These are phyloP conservation scores for Diutina scorzettiae DNA, from an alignment of 1,139 yeast species.

Conservation along the genomic window DNA sequence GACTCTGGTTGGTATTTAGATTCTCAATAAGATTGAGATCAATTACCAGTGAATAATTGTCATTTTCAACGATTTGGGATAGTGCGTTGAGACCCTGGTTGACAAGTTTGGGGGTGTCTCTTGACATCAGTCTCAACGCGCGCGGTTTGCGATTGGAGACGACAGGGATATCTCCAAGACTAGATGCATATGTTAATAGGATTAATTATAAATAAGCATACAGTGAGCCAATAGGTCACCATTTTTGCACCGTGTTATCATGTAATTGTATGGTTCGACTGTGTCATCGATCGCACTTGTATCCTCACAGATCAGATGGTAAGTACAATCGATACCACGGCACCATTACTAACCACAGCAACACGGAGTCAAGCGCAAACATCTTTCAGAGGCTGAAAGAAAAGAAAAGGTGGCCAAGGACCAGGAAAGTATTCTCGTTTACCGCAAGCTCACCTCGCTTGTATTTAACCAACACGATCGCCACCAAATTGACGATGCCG, in stretches of 20 bases:
- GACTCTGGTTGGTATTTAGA: slow-evolving; percentile 44
- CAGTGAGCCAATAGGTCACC: no score
- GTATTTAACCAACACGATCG: slow-evolving; percentile 28
- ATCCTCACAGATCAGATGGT: no score
- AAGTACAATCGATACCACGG: no score
- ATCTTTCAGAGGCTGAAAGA: slow-evolving; percentile 45
- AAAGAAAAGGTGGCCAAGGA: slow-evolving; percentile 45
- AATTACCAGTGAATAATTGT: slow-evolving; percentile 39
- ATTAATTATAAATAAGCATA: no score
- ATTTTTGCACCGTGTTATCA: no score
- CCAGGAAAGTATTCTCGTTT: slow-evolving; percentile 37
- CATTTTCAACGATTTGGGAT: slow-evolving; percentile 30
- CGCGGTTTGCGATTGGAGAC: no score
- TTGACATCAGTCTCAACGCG: no score
- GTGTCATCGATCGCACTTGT: no score
- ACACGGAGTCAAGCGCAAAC: slow-evolving; percentile 66
- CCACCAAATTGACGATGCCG: slow-evolving; percentile 21
- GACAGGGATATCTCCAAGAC: no score
- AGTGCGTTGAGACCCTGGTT: slow-evolving; percentile 4
- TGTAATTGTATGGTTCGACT: no score
- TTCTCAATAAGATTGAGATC: slow-evolving; percentile 43
- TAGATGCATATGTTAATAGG: no score
- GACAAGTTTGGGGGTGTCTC: slow-evolving; percentile 1
- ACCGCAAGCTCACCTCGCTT: slow-evolving; percentile 32
- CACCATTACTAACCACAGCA: slow-evolving; percentile 16